Evolutionary conservation across 768 basidiomycete species (phyloP).

Genomic region (Russula griseocarnosa): DNA sequence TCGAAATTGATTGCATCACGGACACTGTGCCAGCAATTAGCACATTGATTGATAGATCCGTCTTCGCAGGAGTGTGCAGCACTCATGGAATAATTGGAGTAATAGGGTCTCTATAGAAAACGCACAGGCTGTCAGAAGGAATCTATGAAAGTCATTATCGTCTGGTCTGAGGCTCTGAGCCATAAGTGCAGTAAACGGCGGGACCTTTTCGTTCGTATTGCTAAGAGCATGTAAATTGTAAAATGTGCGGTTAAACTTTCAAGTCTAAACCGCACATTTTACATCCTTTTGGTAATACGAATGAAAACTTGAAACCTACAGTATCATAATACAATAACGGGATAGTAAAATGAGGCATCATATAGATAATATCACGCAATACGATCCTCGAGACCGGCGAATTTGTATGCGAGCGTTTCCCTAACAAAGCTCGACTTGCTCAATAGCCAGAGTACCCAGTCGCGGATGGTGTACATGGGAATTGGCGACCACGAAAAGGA

Average conservation of each 20-base stretch:
- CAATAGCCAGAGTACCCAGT: constrained; percentile 30
- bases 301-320: not conserved
- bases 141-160: no score
- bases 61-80: no score
- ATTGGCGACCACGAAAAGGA: constrained; percentile 28
- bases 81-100: no score
- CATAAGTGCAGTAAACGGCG: not conserved
- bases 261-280: no score
- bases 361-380: not conserved
- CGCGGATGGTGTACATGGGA: constrained; percentile 29
- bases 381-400: constrained; percentile 36
- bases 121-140: no score
- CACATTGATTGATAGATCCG: no score
- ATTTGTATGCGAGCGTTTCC: constrained; percentile 29
- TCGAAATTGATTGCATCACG: no score
- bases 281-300: no score
- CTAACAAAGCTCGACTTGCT: constrained; percentile 29
- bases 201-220: not conserved
- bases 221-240: not conserved
- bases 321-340: not conserved
- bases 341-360: not conserved
- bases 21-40: no score
- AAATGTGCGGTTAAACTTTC: no score
- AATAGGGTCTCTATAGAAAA: no score
- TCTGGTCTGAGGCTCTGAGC: no score